Evolutionary conservation across 495 filamentous ascomycete genomes (phyloP), one percentile per base, ranked within the genome.

Genomic region (Penicilliopsis zonata): DNA sequence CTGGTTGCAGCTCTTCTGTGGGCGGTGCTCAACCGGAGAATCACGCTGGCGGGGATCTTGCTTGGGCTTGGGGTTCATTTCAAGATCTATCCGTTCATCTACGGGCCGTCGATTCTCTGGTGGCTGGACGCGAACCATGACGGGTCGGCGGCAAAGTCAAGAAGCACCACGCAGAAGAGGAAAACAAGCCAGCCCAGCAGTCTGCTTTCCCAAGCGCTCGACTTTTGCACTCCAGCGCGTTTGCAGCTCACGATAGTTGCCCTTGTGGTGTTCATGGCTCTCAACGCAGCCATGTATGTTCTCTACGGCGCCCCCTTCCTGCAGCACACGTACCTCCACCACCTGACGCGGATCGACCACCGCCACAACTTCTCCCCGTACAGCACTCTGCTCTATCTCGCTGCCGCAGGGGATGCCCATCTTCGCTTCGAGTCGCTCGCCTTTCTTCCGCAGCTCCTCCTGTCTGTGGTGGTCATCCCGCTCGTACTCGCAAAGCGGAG

Each of bases 31-130:
- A 57, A 68, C 34, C 53, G 56, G 30, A 58, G 61, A 19, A 60
- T 82, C 19, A 41, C 53, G 9, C 49, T 93, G 2, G 83, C 86
- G 0, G 92, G 85, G 1, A 19, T 78, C 2, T 52, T 98, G 19
- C 56, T 98, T 4, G 90, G 90, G 0, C 55, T 95, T 20, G 70
- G 76, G 1, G 88, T 94, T 17, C 90, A 98, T 53, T 93, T 96
- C 52, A 98, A 98, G 63, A 98, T 98, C 34, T 98, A 96, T 49
- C 90, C 90, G 1, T 93, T 95, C 48, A 83, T 96, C 22, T 98
- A 98, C 56, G 87, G 81, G 1, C 65, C 74, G 0, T 79, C 83
- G 0, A 82, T 96, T 18, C 49, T 95, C 5, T 92, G 82, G 82
- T 87, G 78, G 79, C 74, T 94, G 63, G 82, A 83, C 41, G 53